phyloP scores from a whole-genome alignment of 164 flowering plant species.

The Chloranthus sessilifolius region DNA sequence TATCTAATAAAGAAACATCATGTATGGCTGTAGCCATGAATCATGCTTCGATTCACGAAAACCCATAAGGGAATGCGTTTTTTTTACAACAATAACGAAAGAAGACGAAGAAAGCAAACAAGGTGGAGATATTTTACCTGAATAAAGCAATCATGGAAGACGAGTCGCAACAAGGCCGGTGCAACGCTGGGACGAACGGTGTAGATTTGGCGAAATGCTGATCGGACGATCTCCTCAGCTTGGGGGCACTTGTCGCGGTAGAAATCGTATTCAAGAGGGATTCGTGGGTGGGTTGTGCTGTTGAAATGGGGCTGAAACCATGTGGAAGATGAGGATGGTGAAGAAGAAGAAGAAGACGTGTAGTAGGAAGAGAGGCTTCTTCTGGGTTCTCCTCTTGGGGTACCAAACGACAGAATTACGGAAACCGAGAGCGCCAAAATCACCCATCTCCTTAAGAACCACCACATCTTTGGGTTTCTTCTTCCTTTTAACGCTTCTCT shows the following conservation, averaged over 20 bases:
- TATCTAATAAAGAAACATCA: no score
- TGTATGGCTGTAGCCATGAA: no score
- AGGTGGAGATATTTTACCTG: conserved; percentile 19
- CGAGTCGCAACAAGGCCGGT: conserved; percentile 41
- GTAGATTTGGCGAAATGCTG: conserved; percentile 13
- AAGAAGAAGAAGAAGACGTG: background rate
- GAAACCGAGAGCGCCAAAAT: conserved; percentile 6
- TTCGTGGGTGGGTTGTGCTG: background rate
- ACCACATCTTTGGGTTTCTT: conserved; percentile 10
- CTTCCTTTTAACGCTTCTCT: background rate
- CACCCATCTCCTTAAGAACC: conserved; percentile 1
- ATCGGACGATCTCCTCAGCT: conserved; percentile 33
- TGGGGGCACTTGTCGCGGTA: conserved; percentile 41
- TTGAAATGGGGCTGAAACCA: no score
- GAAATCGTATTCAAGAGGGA: conserved; percentile 30
- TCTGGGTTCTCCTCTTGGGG: conserved; percentile 3
- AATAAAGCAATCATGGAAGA: conserved; percentile 57
- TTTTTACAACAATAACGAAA: background rate
- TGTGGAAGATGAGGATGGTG: background rate
- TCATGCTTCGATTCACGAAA: no score
- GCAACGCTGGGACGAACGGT: conserved; percentile 17
- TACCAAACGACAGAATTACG: conserved; percentile 7
- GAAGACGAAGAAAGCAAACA: background rate
- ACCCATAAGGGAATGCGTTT: no score
- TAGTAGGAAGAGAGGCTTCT: background rate